These are phyloP conservation scores for Fistulinella cinereoalba DNA, from an alignment of 1,284 basidiomycete species.

Conservation along the genomic window DNA sequence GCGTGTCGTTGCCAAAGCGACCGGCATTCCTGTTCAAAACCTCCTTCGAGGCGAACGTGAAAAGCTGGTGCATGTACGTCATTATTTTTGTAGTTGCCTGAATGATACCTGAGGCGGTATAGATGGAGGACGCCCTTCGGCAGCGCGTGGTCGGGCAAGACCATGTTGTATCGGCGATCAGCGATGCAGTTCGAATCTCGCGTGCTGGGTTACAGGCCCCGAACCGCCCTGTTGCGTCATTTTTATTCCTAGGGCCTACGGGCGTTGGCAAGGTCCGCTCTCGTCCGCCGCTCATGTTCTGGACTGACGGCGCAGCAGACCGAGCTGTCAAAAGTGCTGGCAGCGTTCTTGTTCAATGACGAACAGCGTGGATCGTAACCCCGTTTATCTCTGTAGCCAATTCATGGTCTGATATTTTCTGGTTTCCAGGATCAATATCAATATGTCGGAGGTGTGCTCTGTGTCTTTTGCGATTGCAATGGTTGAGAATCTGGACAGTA, in stretches of 20 bases:
- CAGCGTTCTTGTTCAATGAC: constrained; percentile 85
- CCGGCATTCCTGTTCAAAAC: constrained; percentile 90
- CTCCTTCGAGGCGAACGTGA: constrained; percentile 88
- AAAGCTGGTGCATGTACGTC: constrained; percentile 79
- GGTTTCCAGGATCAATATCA: constrained; percentile 71
- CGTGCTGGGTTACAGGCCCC: constrained; percentile 87
- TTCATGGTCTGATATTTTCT: not conserved
- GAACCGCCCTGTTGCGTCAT: constrained; percentile 85
- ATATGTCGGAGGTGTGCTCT: constrained; percentile 73
- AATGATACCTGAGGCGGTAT: constrained; percentile 5
- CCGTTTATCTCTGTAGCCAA: not conserved
- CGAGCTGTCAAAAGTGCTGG: constrained; percentile 84
- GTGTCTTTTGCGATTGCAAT: too few relatives aligned
- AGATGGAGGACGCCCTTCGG: constrained; percentile 84
- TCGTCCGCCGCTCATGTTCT: not conserved
- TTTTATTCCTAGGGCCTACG: constrained; percentile 88
- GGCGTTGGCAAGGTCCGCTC: constrained; percentile 72
- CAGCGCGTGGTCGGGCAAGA: constrained; percentile 87
- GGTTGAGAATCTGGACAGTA: too few relatives aligned
- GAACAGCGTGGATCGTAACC: constrained; percentile 76
- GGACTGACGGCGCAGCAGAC: constrained; percentile 55
- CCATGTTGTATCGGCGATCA: constrained; percentile 75
- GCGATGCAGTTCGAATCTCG: constrained; percentile 87
- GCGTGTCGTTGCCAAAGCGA: constrained; percentile 83
- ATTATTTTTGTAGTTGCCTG: not conserved